Conservation (phyloP, 257 asterid genomes). For the Rubia yunnanensis region DNA sequence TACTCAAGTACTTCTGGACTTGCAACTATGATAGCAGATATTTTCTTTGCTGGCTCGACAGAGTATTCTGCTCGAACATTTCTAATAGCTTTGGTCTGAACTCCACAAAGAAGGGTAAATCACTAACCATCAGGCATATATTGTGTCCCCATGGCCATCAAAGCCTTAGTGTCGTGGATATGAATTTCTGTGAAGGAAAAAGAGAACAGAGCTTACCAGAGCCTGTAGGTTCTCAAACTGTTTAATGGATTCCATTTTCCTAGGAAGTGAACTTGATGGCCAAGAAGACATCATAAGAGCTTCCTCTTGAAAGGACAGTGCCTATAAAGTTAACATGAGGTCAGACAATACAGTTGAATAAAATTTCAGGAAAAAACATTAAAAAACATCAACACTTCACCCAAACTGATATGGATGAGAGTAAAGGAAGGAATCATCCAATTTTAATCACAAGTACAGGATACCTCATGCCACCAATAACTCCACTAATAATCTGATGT, state of each 20-base stretch:
- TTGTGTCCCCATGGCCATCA: neutral
- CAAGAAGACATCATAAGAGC: slow-evolving; percentile 85
- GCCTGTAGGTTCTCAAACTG: slow-evolving; percentile 86
- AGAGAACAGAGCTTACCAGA: slow-evolving; percentile 40
- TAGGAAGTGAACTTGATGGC: slow-evolving; percentile 80
- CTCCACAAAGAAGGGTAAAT: slow-evolving; percentile 11
- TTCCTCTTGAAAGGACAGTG: slow-evolving; percentile 62
- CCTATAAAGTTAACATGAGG: slow-evolving; percentile 28
- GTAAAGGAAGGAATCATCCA: neutral
- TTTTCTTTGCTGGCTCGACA: slow-evolving; percentile 88
- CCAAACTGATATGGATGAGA: neutral
- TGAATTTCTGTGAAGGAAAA: neutral
- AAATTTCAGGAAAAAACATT: neutral
- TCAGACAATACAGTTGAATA: neutral
- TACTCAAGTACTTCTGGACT: slow-evolving; percentile 74
- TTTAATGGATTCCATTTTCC: slow-evolving; percentile 53
- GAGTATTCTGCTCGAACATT: slow-evolving; percentile 97
- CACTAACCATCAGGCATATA: neutral
- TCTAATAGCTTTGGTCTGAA: slow-evolving; percentile 85
- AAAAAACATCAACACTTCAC: neutral
- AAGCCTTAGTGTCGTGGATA: neutral
- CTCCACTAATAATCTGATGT: neutral
- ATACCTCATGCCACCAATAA: neutral
- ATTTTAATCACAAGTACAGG: neutral
- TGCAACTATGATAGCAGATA: slow-evolving; percentile 79